Conservation (phyloP, 1,284 basidiomycete species). For the Pisolithus thermaeus region DNA sequence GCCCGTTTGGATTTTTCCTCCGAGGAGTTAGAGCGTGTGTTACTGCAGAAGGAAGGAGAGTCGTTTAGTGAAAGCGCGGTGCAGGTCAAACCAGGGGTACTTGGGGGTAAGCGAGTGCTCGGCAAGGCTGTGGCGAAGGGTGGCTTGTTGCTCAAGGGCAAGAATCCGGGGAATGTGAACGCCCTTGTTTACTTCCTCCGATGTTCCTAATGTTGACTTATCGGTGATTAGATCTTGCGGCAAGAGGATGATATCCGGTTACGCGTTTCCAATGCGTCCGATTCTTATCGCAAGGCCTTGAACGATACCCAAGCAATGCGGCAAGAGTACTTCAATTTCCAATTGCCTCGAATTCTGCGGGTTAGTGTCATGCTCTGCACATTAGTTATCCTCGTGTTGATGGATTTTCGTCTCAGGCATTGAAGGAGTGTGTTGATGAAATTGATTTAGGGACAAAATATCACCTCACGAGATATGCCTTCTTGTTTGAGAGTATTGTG, state of each 20-base stretch:
- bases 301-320: conserved; percentile 84
- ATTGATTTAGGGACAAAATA: conserved; percentile 97
- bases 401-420: conserved; percentile 45
- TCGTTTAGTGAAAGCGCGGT: conserved; percentile 75
- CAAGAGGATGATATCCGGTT: conserved; percentile 93
- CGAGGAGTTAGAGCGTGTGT: conserved; percentile 92
- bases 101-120: conserved; percentile 69
- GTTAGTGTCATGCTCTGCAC: conserved; percentile 42
- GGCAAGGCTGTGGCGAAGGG: conserved; percentile 91
- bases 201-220: conserved; percentile 5
- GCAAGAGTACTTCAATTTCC: conserved; percentile 97
- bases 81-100: conserved; percentile 50
- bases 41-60: conserved; percentile 94
- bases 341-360: conserved; percentile 87
- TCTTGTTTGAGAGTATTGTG: conserved; percentile 87
- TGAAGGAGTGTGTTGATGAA: conserved; percentile 95
- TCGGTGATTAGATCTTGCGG: conserved; percentile 63
- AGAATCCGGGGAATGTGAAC: conserved; percentile 84
- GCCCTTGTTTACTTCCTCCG: conserved; percentile 4
- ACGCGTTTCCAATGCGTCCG: conserved; percentile 81
- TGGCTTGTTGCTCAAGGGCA: conserved; percentile 85
- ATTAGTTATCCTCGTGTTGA: conserved; percentile 11
- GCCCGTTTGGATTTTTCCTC: conserved; percentile 82
- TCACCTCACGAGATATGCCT: conserved; percentile 92
- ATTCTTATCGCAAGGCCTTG: conserved; percentile 89